Evolutionary conservation across 75 land plant species (phyloP), one percentile per base, ranked within the genome.

Genomic region (Pinus albicaulis): DNA sequence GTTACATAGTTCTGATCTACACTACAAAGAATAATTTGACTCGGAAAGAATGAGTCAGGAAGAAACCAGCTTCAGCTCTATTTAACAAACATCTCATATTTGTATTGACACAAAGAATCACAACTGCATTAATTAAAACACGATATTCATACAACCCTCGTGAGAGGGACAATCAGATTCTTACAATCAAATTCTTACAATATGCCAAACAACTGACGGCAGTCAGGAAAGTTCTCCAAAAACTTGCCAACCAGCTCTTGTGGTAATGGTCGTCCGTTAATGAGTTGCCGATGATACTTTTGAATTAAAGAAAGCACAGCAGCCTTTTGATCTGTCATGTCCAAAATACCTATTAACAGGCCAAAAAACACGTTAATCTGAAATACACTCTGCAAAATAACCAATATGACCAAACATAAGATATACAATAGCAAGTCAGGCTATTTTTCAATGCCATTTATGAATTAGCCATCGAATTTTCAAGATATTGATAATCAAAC

Each of bases 161-260:
- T 41, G 14, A 10, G 71, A 36, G 44, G 52, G 23, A 64, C 38
- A 63, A 4, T 6, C 19, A 38, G 11, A 68, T 36, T 20, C 24
- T 68, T 38, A 68, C 71, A 68, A n/a, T 68, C 31, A 1, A 31
- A 31, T 31, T 31, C 24, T 68, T 38, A 68, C 71, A 68, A n/a
- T 68, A 38, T 19, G 71, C 48, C 71, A 71, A 87, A 84, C 70
- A 77, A 82, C 52, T 25, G 55, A 74, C 53, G 12, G 57, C 34
- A 79, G 6, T 80, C 77, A 19, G 89, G 87, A 71, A 79, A 87
- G 23, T 70, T 57, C 23, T 81, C 56, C 57, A 87, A 3, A 44
- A 88, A 82, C 19, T 38, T 69, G 58, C 71, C 56, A 36, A 79
- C 71, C 14, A 88, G 56, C n/a, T 78, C 81, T 36, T 78, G 58